Evolutionary conservation across 441 rosid genomes (phyloP).

Genomic region (Erodium moschatum): DNA sequence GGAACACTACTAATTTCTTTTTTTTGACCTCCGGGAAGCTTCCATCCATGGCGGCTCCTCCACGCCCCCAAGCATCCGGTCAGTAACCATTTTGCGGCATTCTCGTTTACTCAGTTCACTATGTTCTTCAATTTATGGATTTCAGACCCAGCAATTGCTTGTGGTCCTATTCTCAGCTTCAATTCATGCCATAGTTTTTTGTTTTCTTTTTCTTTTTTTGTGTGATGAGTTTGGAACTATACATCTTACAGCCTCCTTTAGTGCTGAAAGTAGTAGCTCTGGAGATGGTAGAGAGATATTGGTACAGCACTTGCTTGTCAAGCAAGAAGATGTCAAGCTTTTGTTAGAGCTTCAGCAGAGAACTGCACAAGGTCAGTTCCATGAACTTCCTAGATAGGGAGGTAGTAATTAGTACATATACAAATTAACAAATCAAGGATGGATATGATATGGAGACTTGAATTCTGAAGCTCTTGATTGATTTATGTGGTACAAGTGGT

Average conservation of each 20-base stretch:
- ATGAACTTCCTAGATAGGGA: not conserved
- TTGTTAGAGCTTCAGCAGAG: slow-evolving; percentile 48
- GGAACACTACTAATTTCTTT: not conserved
- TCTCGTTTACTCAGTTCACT: not conserved
- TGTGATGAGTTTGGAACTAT: slow-evolving; percentile 2
- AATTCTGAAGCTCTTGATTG: not conserved
- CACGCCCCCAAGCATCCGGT: slow-evolving; percentile 26
- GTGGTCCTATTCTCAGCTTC: too few relatives aligned
- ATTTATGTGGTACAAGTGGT: not conserved
- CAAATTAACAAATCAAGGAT: too few relatives aligned
- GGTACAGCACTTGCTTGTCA: slow-evolving; percentile 78
- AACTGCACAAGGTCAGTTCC: slow-evolving; percentile 41
- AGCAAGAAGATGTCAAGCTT: slow-evolving; percentile 54
- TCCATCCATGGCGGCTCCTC: slow-evolving; percentile 27
- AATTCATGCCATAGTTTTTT: too few relatives aligned
- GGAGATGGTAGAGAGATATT: slow-evolving; percentile 47
- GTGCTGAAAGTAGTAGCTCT: slow-evolving; percentile 31
- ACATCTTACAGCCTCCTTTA: slow-evolving; percentile 43
- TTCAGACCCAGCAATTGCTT: too few relatives aligned
- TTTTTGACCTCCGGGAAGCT: slow-evolving; percentile 16
- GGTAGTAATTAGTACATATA: too few relatives aligned
- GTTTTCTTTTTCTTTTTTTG: not conserved
- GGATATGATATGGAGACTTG: not conserved
- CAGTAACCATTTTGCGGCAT: not conserved
- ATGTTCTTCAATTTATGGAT: not conserved